Evolutionary conservation across 2,329 filamentous ascomycete genomes (phyloP), one percentile per base, ranked within the genome.

Genomic region (Orbilia quercus): DNA sequence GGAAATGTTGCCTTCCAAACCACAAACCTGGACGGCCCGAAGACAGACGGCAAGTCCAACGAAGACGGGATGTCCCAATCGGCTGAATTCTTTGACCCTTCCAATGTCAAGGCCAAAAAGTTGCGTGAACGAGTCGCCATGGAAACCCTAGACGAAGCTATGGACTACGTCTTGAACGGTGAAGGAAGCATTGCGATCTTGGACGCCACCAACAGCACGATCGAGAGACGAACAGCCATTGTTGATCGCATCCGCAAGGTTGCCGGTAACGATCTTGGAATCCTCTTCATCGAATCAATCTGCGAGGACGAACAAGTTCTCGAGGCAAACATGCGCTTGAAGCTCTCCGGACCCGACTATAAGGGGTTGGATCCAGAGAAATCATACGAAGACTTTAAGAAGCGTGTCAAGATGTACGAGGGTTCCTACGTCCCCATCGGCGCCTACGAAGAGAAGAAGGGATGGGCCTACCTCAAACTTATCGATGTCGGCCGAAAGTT

Each of bases 401-500:
- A 91, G 81, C 91, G 95, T 74, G 93, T 99, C 12, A 89, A 87
- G 58, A 91, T 96, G 9, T 99, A 99, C 78, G 92, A 97, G 80
- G 96, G 93, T 78, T 92, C 92, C 14, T 99, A 99, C 78, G 89
- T 94, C 5, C 91, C 95, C 0, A 84, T 99, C 0, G 95, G 95
- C 31, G 87, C 92, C 44, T 96, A 92, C 75, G 95, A 99, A 80
- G 95, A 99, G 81, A 86, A 90, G 20, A 86, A 96, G 78, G 89
- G 93, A 77, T 90, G 97, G 86, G 91, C 96, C 72, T 99, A 96
- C 79, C 96, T 99, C 75, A 92, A 92, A 82, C 85, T 98, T 90
- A 91, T 98, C 76, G 95, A 99, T 80, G 95, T 99, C 1, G 95
- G 95, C 44, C 88, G 94, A 74, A 99, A 99, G 81, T 86, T 98